Base-by-base conservation (phyloP, 2,329 filamentous ascomycete genomes). In the Penicillium fuscoglaucum region DNA sequence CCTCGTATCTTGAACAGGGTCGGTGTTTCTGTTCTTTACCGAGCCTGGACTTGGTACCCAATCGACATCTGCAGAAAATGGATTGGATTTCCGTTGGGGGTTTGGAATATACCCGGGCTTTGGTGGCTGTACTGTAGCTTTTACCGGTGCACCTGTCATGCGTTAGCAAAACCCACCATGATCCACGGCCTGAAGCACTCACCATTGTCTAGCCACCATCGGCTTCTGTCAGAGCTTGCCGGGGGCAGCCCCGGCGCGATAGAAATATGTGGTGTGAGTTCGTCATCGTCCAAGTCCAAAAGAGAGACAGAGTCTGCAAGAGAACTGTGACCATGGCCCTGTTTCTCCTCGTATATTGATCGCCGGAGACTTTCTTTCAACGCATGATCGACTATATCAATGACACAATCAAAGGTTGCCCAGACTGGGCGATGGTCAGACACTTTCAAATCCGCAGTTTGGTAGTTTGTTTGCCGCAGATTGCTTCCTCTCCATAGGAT, bases 361-460 rank as follows among this genome's bases (percentile, higher is more conserved):
- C 84, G 84, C 68, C 89, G 90, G 47, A 98, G 86, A 4, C 79
- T 76, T 61, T 93, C 88, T 64, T 90, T 91, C 53, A 83, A 79
- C 26, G 76, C 77, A 71, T 96, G 90, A 65, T 99, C 85, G 12
- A 98, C 80, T 45, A 95, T 87, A 64, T 82, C 93, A 52, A 98
- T 89, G 1, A 83, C 85, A 74, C 93, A 96, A 65, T 91, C 85
- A 70, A 99, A 99, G 0, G 87, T 86, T 13, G 91, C 93, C 75
- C 91, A 97, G 0, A 99, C 93, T 2, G 95, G 95, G n/a, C 93
- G 85, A 74, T 99, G 95, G 70, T 99, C 95, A 0, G 95, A 99
- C 72, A 98, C 96, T 13, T 84, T 85, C 37, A 99, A 80, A 31
- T 91, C 87, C 4, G 93, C 92, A 53, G 85, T 88, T 68, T 90